These are phyloP conservation scores for Trametes elegans DNA, from an alignment of 768 basidiomycete species.

Conservation along the genomic window DNA sequence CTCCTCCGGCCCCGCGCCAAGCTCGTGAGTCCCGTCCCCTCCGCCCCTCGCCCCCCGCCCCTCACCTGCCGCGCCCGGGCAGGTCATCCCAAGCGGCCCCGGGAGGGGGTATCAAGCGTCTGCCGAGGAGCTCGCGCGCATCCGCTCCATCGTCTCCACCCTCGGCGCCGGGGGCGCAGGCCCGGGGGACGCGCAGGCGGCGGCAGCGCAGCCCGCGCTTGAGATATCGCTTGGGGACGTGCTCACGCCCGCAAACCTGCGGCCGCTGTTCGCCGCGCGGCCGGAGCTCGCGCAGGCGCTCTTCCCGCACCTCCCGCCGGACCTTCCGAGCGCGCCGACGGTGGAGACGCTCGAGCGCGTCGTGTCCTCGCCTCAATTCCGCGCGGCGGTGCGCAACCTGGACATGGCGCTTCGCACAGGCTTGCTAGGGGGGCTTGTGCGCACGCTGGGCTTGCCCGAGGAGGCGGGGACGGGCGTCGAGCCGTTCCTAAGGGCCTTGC, in stretches of 20 bases:
- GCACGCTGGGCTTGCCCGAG: slow-evolving; percentile 78
- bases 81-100: slow-evolving; percentile 12
- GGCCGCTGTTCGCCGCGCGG: slow-evolving; percentile 66
- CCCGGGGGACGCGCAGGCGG: not conserved
- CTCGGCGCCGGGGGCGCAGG: slow-evolving; percentile 24
- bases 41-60: not conserved
- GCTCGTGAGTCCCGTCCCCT: slow-evolving; percentile 8
- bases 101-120: slow-evolving; percentile 33
- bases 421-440: slow-evolving; percentile 69
- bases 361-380: slow-evolving; percentile 82
- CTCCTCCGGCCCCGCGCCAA: slow-evolving; percentile 33
- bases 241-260: slow-evolving; percentile 69
- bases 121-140: slow-evolving; percentile 65
- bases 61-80: not conserved
- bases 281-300: slow-evolving; percentile 68
- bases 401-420: slow-evolving; percentile 87
- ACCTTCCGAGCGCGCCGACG: slow-evolving; percentile 67
- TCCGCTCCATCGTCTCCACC: slow-evolving; percentile 49
- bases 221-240: slow-evolving; percentile 74
- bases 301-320: slow-evolving; percentile 81
- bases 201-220: slow-evolving; percentile 20
- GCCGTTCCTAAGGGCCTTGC: slow-evolving; percentile 79
- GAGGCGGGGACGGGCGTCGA: slow-evolving; percentile 77
- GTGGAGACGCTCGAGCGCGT: slow-evolving; percentile 70
- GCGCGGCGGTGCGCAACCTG: slow-evolving; percentile 71